Evolutionary conservation across 352 stramenopile genomes (phyloP).

Genomic region (Phytophthora macrochlamydospora): DNA sequence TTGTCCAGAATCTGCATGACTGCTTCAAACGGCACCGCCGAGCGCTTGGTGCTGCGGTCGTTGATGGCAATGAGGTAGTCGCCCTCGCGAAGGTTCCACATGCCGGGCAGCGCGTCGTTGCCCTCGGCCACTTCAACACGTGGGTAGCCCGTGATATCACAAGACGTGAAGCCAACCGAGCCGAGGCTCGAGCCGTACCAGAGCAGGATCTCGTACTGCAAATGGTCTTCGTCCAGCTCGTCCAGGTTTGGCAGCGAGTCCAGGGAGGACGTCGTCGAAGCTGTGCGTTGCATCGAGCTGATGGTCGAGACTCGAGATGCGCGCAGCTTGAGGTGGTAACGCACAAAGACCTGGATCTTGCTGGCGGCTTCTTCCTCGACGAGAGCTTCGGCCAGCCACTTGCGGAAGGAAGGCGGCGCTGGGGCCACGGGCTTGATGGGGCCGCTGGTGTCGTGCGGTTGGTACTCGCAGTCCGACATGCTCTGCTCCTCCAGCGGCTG

Average conservation of each 20-base stretch:
- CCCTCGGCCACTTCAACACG: constrained; percentile 58
- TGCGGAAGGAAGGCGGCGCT: constrained; percentile 35
- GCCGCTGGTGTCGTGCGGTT: constrained; percentile 21
- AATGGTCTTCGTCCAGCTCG: constrained; percentile 45
- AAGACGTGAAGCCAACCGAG: constrained; percentile 46
- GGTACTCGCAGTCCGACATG: constrained; percentile 7
- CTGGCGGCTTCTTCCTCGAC: constrained; percentile 35
- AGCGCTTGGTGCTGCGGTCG: constrained; percentile 44
- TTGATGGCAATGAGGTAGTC: constrained; percentile 73
- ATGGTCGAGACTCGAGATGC: constrained; percentile 5
- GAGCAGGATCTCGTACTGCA: constrained; percentile 65
- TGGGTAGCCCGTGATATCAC: constrained; percentile 53
- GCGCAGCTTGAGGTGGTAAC: constrained; percentile 32
- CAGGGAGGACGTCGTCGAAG: constrained; percentile 31
- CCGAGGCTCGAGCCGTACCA: constrained; percentile 66
- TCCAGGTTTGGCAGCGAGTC: constrained; percentile 28
- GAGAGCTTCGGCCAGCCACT: constrained; percentile 37
- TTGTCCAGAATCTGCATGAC: constrained; percentile 64
- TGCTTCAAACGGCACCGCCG: constrained; percentile 45
- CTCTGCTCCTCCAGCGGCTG: constrained; percentile 5
- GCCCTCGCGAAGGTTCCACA: constrained; percentile 67
- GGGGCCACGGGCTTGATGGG: constrained; percentile 22
- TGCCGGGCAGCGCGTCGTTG: constrained; percentile 66
- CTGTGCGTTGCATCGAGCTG: constrained; percentile 30
- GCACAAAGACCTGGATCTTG: constrained; percentile 46